Base-by-base conservation (phyloP, 495 filamentous ascomycete species). In the Lepidopterella palustris region DNA sequence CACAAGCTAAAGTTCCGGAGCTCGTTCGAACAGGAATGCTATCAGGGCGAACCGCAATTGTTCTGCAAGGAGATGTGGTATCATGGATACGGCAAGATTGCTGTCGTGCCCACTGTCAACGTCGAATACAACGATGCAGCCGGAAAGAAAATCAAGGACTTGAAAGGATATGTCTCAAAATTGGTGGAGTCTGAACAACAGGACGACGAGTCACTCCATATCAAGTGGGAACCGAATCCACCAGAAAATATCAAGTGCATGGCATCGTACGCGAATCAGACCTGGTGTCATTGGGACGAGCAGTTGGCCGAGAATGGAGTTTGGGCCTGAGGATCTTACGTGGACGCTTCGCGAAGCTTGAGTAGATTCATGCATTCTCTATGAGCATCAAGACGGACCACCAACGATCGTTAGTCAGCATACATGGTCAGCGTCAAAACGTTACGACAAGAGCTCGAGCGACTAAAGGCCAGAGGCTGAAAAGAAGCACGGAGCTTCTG, bases 41-140 rank as follows among this genome's bases (percentile, higher is more conserved):
- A 63, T 35, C 70, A 73, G 58, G 78, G 79, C 0, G 79, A 80
- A 63, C 72, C 78, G 23, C 71, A 71, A 50, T 32, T 79, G 31
- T 74, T 81, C 13, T 74, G 73, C 53, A 81, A 80, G 58, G 78
- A 82, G 53, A 26, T 81, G 53, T 82, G 77, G 76, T 61, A 54
- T 5, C 35, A 65, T 3, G 78, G 78, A 0, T 72, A 71, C 40
- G 75, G 74, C 8, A 77, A 73, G 61, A 78, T 81, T 29, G 70
- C 74, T 5, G 78, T 78, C 2, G 75, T 81, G n/a, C 78, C 79
- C 45, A 60, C 67, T 0, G 70, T 81, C 4, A 82, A 79, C 64
- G 53, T 81, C 2, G 78, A 71, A 48, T 80, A 79, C 57, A 69
- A 68, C 4, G 68, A 76, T 55, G 62, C 71, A 26, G 59, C 62